These are phyloP conservation scores for Smittium mucronatum DNA, from an alignment of 371 early-diverging fungal species.

Conservation along the genomic window DNA sequence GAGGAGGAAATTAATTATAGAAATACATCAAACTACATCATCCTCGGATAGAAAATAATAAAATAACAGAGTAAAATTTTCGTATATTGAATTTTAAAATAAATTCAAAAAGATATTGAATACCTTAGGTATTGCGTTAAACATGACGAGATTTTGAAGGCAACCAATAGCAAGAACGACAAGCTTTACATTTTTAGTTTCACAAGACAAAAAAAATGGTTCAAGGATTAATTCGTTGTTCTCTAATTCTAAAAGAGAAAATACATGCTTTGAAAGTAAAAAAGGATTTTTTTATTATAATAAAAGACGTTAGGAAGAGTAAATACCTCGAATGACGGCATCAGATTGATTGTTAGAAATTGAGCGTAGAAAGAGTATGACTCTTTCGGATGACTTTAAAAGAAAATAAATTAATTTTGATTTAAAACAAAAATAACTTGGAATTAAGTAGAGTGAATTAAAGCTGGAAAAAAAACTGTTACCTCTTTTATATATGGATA, in stretches of 20 bases:
- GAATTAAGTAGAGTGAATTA: no score
- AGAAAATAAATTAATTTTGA: conserved; percentile 7
- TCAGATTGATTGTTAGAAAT: conserved; percentile 11
- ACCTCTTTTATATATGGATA: conserved; percentile 94
- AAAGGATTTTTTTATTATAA: no score
- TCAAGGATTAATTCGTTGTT: conserved; percentile 66
- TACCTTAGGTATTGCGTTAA: conserved; percentile 69
- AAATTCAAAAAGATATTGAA: no score
- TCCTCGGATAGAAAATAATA: no score
- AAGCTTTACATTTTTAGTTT: conserved; percentile 73
- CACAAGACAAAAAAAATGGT: conserved; percentile 84
- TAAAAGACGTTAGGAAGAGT: no score
- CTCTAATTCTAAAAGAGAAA: conserved; percentile 46
- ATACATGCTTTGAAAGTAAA: background rate
- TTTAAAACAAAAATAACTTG: background rate
- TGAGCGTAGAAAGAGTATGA: conserved; percentile 26
- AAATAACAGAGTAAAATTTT: no score
- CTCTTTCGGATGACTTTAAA: conserved; percentile 25
- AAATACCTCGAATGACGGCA: no score
- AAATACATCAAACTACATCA: no score
- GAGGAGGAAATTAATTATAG: background rate
- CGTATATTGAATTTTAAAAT: no score
- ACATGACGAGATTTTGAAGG: conserved; percentile 71
- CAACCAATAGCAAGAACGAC: conserved; percentile 76
- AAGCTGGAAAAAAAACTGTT: conserved; percentile 12